These are phyloP conservation scores for Eutrema salsugineum DNA, from an alignment of 441 rosid species.

Conservation along the genomic window DNA sequence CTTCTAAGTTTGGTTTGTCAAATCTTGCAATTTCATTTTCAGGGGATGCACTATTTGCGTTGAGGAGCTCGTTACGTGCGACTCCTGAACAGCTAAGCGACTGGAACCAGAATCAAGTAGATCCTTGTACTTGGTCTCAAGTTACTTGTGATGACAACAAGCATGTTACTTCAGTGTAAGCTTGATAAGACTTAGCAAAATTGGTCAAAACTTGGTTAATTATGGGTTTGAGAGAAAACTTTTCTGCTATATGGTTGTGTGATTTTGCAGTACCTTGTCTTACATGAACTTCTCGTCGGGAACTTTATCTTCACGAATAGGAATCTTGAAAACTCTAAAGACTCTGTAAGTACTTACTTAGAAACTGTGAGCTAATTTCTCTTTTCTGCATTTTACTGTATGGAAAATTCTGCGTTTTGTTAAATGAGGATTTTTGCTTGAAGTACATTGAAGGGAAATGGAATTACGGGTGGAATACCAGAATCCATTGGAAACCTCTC, in stretches of 20 bases:
- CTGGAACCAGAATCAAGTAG: conserved; percentile 84
- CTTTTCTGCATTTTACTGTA: neutral
- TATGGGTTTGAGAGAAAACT: neutral
- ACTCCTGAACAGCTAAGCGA: conserved; percentile 49
- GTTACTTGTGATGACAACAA: conserved; percentile 51
- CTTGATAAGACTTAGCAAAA: neutral
- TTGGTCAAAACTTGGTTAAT: neutral
- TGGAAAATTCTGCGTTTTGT: neutral
- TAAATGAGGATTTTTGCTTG: conserved; percentile 15
- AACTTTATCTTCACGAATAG: conserved; percentile 62
- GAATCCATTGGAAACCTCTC: conserved; percentile 74
- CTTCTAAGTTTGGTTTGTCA: neutral
- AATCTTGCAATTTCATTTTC: conserved; percentile 18
- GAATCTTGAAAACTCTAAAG: conserved; percentile 53
- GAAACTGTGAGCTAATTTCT: neutral
- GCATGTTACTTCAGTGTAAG: conserved; percentile 74
- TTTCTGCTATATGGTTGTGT: neutral
- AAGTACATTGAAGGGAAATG: conserved; percentile 83
- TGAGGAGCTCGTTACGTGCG: conserved; percentile 56
- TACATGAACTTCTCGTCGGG: conserved; percentile 81
- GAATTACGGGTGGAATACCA: conserved; percentile 80
- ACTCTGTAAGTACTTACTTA: conserved; percentile 62
- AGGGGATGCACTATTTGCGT: conserved; percentile 72
- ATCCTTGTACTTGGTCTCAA: conserved; percentile 93
- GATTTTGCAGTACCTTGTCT: conserved; percentile 66